Conservation (phyloP, 805 yeast species). For the Peterozyma xylosa region DNA sequence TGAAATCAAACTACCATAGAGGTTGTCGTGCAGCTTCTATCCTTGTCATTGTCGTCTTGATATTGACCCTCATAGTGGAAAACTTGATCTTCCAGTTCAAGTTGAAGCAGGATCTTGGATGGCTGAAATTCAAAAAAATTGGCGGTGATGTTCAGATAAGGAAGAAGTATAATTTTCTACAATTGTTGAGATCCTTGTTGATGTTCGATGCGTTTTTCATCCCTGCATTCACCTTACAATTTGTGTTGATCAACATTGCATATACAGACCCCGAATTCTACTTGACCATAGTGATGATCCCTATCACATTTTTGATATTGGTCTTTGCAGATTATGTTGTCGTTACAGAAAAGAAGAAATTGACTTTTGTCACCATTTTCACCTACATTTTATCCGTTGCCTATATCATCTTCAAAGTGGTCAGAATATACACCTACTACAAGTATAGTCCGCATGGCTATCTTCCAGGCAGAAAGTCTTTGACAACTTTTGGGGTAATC, state of each 20-base stretch:
- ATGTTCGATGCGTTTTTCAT: slow-evolving; percentile 29
- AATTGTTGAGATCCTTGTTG: slow-evolving; percentile 26
- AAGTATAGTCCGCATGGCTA: slow-evolving; percentile 27
- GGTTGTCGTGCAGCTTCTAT: slow-evolving; percentile 30
- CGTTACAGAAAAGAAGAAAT: slow-evolving; percentile 20
- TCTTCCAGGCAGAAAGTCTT: slow-evolving; percentile 33
- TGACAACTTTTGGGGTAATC: slow-evolving; percentile 31
- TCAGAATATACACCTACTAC: slow-evolving; percentile 23
- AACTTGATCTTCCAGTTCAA: slow-evolving; percentile 16
- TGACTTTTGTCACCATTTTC: slow-evolving; percentile 16
- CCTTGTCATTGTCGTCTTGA: slow-evolving; percentile 28
- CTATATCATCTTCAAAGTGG: slow-evolving; percentile 31
- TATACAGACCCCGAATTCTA: slow-evolving; percentile 31
- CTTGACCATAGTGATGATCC: slow-evolving; percentile 31
- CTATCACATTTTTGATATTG: slow-evolving; percentile 27
- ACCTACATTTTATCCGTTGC: slow-evolving; percentile 27
- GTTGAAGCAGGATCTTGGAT: slow-evolving; percentile 22
- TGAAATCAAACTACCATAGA: slow-evolving; percentile 18
- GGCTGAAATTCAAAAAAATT: slow-evolving; percentile 28
- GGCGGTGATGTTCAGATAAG: slow-evolving; percentile 28
- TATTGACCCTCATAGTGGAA: slow-evolving; percentile 25
- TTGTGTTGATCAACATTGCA: slow-evolving; percentile 29
- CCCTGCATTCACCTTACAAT: slow-evolving; percentile 37
- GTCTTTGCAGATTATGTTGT: slow-evolving; percentile 30
- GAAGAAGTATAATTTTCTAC: slow-evolving; percentile 26